Evolutionary conservation across 345 rosid species (phyloP), one percentile per base, ranked within the genome.

Genomic region (Hibiscus trionum): DNA sequence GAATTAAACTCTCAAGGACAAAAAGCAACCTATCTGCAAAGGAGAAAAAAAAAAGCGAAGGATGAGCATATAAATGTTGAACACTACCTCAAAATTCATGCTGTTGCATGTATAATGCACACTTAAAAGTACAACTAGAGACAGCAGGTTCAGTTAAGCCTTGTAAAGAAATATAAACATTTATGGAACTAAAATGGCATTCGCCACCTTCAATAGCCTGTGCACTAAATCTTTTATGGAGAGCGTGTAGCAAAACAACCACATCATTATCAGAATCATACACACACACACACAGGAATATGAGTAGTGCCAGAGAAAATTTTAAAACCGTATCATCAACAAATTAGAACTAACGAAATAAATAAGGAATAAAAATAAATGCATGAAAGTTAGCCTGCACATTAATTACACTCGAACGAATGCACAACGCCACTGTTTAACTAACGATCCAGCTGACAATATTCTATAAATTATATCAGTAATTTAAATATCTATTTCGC

Each of bases 21-120:
- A 35, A 52, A 59, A 21, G 61, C 72, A 71, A 61, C 77, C 63
- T 81, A 82, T 88, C 96, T 88, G 88, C 75, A 86, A 81, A 77
- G 35, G 33, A 73, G 68, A 35, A 35, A 35, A 75, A 35, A 75
- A 72, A 72, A 62, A 55, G 17, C 21, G 21, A 46, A 70, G 4
- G 33, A 65, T 57, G 70, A 82, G 73, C 76, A 33, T 55, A 72
- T 21, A 44, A n/a, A 75, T 17, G 1, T 66, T 53, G n/a, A 31
- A 66, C 16, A 42, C n/a, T 42, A 65, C 33, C 26, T 46, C 14
- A 44, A 58, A 62, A 61, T 66, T 56, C 37, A 56, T 21, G 31
- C 6, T 44, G 57, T 70, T 33, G 33, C 26, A 33, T 58, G 31
- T 27, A 35, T n/a, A 37, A 58, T 52, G 44, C 49, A 27, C 55